These are phyloP conservation scores for Chytriomyces sp. DNA, from an alignment of 192 early-diverging fungal genomes.

Conservation along the genomic window DNA sequence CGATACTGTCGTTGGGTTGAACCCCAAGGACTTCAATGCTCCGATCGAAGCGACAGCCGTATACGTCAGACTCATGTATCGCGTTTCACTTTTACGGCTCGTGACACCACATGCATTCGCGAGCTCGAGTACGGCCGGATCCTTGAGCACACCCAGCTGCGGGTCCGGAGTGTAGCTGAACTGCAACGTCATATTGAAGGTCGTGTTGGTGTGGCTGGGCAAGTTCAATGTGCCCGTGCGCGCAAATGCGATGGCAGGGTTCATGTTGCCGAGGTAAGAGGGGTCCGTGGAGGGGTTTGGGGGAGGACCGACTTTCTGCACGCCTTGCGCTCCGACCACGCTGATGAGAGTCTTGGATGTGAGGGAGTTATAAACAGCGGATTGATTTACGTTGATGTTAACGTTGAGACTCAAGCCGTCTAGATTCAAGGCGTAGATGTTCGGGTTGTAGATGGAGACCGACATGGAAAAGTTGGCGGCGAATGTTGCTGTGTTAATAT, in stretches of 20 bases:
- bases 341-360: neutral
- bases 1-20: neutral
- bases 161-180: slow-evolving; percentile 13
- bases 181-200: slow-evolving; percentile 34
- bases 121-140: slow-evolving; percentile 31
- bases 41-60: neutral
- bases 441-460: slow-evolving; percentile 10
- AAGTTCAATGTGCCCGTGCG: neutral
- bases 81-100: neutral
- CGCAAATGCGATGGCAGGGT: slow-evolving; percentile 19
- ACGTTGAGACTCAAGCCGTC: slow-evolving; percentile 2
- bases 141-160: slow-evolving; percentile 18
- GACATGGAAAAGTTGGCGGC: neutral
- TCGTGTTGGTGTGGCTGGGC: slow-evolving; percentile 2
- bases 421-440: slow-evolving; percentile 7
- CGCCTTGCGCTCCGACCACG: neutral
- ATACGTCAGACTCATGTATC: neutral
- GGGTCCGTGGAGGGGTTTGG: too few species aligned
- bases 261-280: too few species aligned
- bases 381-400: neutral
- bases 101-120: slow-evolving; percentile 26
- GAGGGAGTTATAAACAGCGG: slow-evolving; percentile 3
- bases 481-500: neutral
- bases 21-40: neutral
- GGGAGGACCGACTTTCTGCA: too few species aligned